Evolutionary conservation across 345 rosid genomes (phyloP), one percentile per base, ranked within the genome.

Genomic region (Anacardium occidentale): DNA sequence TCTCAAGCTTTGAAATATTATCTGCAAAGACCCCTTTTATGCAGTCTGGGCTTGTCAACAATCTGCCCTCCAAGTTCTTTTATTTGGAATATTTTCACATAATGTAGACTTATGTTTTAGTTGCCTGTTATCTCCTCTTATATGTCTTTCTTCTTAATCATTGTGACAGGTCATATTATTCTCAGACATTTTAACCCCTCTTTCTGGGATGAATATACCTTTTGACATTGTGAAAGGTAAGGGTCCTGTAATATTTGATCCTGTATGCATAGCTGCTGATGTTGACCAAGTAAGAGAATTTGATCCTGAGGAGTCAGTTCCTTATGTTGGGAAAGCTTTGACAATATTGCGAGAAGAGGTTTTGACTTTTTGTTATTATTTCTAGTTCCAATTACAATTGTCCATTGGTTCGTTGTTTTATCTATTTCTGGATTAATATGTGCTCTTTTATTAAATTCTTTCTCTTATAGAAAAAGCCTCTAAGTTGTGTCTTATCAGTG

Each of bases 161-260:
- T 70, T 74, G 18, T 75, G 62, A 64, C 84, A 94, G 98, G 98
- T 95, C 64, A 95, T 95, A 77, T 85, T 95, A 70, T 95, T 95
- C 86, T 92, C 99, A 0, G 99, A 92, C 84, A 95, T 95, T 80
- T 89, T 95, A 62, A 95, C 99, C 64, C 97, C 99, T 62, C 94
- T 95, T 76, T 82, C 99, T 59, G 98, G 99, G 79, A 95, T 95
- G 99, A 95, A 95, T 82, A 89, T 95, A 84, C 99, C 98, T 65
- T 95, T 95, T 58, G 98, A 95, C 79, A 93, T 95, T 81, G 88
- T 91, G 73, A 91, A 93, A 84, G 98, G 98, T 9, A 95, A 91
- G 82, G 98, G 99, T 80, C 99, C 93, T 32, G 79, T 93, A 64
- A 93, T 95, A 76, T 91, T 91, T 57, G 76, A 90, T 66, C 98